Evolutionary conservation across 1,284 basidiomycete genomes (phyloP), one percentile per base, ranked within the genome.

Genomic region (Rhodotorula sp.): DNA sequence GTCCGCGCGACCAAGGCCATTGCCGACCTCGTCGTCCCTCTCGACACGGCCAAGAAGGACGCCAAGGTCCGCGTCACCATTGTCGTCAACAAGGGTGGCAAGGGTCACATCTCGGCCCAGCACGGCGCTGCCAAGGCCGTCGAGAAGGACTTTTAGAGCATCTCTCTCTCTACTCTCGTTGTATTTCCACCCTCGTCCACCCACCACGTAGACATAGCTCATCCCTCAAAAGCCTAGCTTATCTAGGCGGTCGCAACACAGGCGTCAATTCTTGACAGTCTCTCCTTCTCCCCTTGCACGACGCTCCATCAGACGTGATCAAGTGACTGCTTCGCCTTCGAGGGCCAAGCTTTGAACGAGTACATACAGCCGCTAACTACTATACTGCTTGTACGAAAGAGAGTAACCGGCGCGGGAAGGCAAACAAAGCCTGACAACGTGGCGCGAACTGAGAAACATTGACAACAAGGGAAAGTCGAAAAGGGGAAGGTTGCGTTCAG

Each of bases 1-100:
- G 79, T 91, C 62, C 86, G 85, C 64, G 90, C 90, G 81, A 87
- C 88, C 76, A 84, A 81, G 3, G 84, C 86, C 57, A 80, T 91
- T 39, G 87, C 87, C 21, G 86, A 89, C 78, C 84, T 90, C 59
- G 81, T 88, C 57, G 83, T 90, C 1, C 84, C 85, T 15, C 75
- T 78, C 52, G 74, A 78, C 29, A 56, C 65, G n/a, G 31, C 18
- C 49, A 64, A 66, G 61, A 58, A 59, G 65, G 64, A 58, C n/a
- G 49, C 62, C 31, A 71, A 70, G 64, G 76, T 77, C 34, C 71
- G 74, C 56, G 57, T 79, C 0, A 74, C 74, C 10, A 62, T 79
- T 49, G 76, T 77, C 31, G 77, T 79, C 23, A 64, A 70, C 18
- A 80, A 84, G 59, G 83, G 84, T 46, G 89, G 88, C 5, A 83